These are phyloP conservation scores for Luffa aegyptiaca DNA, from an alignment of 306 rosid genomes.

Conservation along the genomic window DNA sequence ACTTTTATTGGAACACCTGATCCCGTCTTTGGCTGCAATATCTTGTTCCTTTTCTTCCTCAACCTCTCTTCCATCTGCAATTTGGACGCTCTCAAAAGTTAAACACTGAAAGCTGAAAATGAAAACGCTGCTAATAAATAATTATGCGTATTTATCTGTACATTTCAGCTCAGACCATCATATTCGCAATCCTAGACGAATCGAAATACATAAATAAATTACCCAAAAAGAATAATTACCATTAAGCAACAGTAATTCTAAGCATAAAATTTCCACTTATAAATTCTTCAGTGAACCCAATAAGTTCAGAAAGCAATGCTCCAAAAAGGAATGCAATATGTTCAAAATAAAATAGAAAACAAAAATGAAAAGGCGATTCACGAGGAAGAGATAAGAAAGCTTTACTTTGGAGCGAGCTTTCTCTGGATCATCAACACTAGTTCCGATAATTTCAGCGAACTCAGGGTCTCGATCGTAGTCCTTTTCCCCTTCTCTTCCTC, in stretches of 20 bases:
- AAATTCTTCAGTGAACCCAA: background rate
- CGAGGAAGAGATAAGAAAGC: background rate
- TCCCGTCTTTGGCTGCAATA: slow-evolving; percentile 81
- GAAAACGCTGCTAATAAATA: background rate
- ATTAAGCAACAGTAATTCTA: background rate
- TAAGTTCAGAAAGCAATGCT: background rate
- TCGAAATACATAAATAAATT: background rate
- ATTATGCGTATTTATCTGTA: background rate
- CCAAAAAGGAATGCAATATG: background rate
- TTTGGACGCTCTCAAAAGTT: slow-evolving; percentile 3
- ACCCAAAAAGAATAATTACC: background rate
- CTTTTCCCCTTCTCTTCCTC: slow-evolving; percentile 35
- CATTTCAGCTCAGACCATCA: background rate
- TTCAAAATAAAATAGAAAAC: background rate
- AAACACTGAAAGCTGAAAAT: background rate
- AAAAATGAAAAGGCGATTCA: background rate
- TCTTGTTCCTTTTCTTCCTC: slow-evolving; percentile 69
- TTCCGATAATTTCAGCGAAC: slow-evolving; percentile 65
- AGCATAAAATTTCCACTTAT: background rate
- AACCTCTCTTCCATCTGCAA: slow-evolving; percentile 86
- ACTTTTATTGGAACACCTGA: slow-evolving; percentile 62
- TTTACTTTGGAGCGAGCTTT: slow-evolving; percentile 70
- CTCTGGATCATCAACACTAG: slow-evolving; percentile 57
- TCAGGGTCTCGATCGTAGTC: slow-evolving; percentile 78
- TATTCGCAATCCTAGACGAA: background rate